A percentile compares a stretch with the other conserved stretches of the same genome.
These are phyloP conservation scores for Grigorovia transvaalensis DNA, from an alignment of 805 yeast genomes.

Conservation along the genomic window DNA sequence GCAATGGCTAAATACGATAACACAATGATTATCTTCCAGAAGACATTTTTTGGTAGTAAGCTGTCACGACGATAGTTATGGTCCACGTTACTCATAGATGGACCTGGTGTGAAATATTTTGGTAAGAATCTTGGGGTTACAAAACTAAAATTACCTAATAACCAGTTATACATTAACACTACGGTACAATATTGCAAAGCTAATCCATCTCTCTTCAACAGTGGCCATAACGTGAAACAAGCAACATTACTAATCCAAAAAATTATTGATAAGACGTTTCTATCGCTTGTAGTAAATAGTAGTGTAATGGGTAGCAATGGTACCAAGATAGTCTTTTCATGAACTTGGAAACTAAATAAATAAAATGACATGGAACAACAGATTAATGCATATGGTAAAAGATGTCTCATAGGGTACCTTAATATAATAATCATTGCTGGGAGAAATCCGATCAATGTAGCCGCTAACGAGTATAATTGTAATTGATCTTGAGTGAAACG, in stretches of 20 bases:
- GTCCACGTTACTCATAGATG: constrained; percentile 30
- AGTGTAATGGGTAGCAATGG: constrained; percentile 81
- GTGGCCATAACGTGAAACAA: constrained; percentile 79
- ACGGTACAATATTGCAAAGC: constrained; percentile 59
- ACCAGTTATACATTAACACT: constrained; percentile 63
- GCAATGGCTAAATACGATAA: constrained; percentile 44
- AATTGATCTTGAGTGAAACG: constrained; percentile 47
- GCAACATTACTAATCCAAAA: constrained; percentile 84
- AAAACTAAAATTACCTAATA: constrained; percentile 55
- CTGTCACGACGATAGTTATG: constrained; percentile 29
- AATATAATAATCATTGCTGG: constrained; percentile 48
- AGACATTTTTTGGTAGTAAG: constrained; percentile 38
- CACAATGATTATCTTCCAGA: constrained; percentile 43
- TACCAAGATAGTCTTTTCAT: constrained; percentile 81
- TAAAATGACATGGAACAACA: constrained; percentile 81
- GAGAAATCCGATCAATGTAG: constrained; percentile 42
- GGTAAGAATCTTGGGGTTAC: constrained; percentile 37
- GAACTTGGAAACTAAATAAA: constrained; percentile 90
- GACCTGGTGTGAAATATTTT: constrained; percentile 35
- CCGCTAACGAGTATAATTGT: constrained; percentile 43
- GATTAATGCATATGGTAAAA: constrained; percentile 64
- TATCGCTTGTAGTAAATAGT: constrained; percentile 41
- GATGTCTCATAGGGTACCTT: constrained; percentile 39
- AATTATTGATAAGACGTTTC: constrained; percentile 57
- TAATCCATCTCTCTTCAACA: constrained; percentile 66